phyloP scores from a whole-genome alignment of 495 filamentous ascomycete genomes.

The Tuber aestivum region DNA sequence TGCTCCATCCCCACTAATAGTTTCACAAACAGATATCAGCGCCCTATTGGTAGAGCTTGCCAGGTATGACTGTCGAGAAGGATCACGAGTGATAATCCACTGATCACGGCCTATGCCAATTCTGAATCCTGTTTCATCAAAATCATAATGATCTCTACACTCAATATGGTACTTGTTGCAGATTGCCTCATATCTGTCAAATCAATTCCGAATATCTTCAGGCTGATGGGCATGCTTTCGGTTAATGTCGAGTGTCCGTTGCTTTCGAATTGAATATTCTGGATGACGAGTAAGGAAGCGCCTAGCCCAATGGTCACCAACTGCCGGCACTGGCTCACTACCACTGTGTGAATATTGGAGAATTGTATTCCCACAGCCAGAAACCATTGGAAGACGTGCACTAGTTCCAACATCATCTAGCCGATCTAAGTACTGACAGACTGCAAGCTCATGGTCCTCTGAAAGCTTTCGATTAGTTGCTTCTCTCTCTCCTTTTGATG shows the following conservation, averaged over 20 bases:
- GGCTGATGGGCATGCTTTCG: constrained; percentile 15
- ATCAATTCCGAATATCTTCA: constrained; percentile 27
- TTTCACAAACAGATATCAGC: constrained; percentile 19
- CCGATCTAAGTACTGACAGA: constrained; percentile 21
- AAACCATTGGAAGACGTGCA: constrained; percentile 13
- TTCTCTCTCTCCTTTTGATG: not conserved
- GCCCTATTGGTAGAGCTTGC: constrained; percentile 19
- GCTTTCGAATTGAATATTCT: constrained; percentile 21
- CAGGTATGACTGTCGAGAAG: constrained; percentile 7
- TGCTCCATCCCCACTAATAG: constrained; percentile 21
- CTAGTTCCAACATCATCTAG: constrained; percentile 17
- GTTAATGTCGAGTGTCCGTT: not conserved
- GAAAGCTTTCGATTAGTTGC: constrained; percentile 13
- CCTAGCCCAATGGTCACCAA: constrained; percentile 18
- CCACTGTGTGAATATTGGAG: not conserved
- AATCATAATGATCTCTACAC: constrained; percentile 28
- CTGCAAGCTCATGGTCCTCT: constrained; percentile 14
- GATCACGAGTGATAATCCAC: constrained; percentile 33
- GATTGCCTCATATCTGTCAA: constrained; percentile 5
- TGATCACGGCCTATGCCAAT: constrained; percentile 7
- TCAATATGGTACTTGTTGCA: too few relatives aligned
- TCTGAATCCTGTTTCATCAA: constrained; percentile 30
- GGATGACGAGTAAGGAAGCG: constrained; percentile 32
- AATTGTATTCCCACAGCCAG: constrained; percentile 26
- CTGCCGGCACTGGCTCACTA: not conserved